Evolutionary conservation across 2,329 filamentous ascomycete species (phyloP).

Genomic region (Claviceps arundinis): DNA sequence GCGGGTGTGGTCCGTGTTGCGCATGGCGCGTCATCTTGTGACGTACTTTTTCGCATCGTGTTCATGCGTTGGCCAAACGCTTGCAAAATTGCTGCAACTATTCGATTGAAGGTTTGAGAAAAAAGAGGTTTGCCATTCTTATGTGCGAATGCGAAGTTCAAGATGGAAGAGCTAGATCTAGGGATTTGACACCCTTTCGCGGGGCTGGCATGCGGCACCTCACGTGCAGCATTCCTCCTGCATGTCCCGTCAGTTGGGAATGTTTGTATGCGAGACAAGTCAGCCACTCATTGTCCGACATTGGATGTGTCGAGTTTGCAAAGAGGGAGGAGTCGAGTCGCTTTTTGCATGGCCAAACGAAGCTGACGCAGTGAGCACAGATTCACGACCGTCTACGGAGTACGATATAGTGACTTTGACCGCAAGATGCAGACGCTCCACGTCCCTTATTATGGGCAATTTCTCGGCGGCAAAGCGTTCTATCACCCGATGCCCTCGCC

Average conservation of each 20-base stretch:
- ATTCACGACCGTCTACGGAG: background rate
- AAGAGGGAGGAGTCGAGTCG: no score
- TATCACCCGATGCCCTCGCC: no score
- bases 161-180: background rate
- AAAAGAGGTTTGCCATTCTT: no score
- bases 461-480: no score
- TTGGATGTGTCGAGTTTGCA: no score
- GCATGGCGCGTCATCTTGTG: background rate
- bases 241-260: background rate
- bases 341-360: background rate
- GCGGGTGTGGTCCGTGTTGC: background rate
- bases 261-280: background rate
- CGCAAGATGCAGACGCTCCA: no score
- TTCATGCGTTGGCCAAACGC: background rate
- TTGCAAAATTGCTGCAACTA: background rate
- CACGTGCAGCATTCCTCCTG: background rate
- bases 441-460: no score
- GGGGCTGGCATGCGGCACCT: slow-evolving; percentile 4
- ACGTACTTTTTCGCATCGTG: background rate
- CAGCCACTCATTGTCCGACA: background rate
- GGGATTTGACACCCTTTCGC: background rate
- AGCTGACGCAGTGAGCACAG: background rate
- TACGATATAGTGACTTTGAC: background rate
- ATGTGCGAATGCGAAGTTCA: background rate
- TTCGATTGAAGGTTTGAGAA: no score